Evolutionary conservation across 768 basidiomycete genomes (phyloP).

Genomic region (Tricholoma furcatifolium): DNA sequence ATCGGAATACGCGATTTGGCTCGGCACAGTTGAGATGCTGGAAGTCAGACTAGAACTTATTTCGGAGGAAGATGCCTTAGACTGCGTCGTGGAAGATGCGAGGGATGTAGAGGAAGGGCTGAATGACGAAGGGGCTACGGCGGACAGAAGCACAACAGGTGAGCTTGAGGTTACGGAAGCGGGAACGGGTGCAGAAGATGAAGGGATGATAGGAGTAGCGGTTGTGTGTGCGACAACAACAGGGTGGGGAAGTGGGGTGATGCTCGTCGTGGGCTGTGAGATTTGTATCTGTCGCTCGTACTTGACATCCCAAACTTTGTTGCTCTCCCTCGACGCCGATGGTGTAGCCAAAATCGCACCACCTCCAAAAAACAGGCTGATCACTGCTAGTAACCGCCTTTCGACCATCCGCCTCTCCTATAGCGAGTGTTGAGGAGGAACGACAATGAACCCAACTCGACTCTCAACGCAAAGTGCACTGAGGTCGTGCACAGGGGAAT

Average conservation of each 20-base stretch:
- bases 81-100: conserved; percentile 11
- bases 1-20: conserved; percentile 1
- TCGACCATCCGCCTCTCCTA: conserved; percentile 14
- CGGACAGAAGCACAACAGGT: conserved; percentile 1
- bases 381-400: conserved; percentile 4
- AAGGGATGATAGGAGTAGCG: neutral
- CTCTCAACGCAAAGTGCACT: conserved; percentile 64
- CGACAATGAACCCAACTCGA: conserved; percentile 44
- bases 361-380: conserved; percentile 2
- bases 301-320: conserved; percentile 11
- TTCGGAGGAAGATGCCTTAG: conserved; percentile 3
- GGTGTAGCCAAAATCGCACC: conserved; percentile 4
- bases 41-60: neutral
- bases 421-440: conserved; percentile 40
- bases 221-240: neutral
- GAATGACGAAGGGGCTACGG: neutral
- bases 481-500: conserved; percentile 59
- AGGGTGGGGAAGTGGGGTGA: conserved; percentile 2
- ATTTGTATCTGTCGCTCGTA: conserved; percentile 9
- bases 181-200: neutral
- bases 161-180: conserved; percentile 1
- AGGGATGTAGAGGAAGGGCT: neutral
- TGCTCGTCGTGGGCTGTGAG: neutral
- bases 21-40: neutral
- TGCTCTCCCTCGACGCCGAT: conserved; percentile 1